Evolutionary conservation across 176 grass and related monocot species (phyloP), one percentile per base, ranked within the genome.

Genomic region (Carex scoparia): DNA sequence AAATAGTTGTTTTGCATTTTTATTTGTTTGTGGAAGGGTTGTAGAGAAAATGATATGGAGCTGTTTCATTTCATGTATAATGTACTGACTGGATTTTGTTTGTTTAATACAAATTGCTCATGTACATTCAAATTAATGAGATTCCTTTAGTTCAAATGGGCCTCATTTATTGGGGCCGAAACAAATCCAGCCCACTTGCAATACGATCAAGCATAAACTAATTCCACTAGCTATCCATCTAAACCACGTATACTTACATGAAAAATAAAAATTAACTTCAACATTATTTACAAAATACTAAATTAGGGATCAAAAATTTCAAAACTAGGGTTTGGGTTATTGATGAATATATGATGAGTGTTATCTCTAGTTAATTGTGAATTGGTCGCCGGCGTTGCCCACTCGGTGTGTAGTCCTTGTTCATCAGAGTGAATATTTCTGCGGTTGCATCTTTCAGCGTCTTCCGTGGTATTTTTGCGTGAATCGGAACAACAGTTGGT

Each of bases 31-130:
- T 14, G 23, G 1, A 76, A 76, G 49, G 48, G 53, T 76, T 75
- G 46, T 75, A 75, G 23, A 76, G 71, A 76, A 54, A 75, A 28
- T 75, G 71, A 75, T 75, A 75, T 75, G 46, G 71, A 28, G 46
- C 42, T 18, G 37, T 23, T 44, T 10, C 15, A 71, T 71, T 71
- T 46, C 38, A 44, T 71, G 68, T 9, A 71, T 65, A 65, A 65
- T 42, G 15, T 2, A 65, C 63, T 42, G 35, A 70, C 35, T 70
- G 37, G 67, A 18, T 40, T 70, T 70, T 69, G 66, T 69, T 69
- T 15, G 68, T 9, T 71, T 71, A 1, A 71, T 71, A 71, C 38
- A 71, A 10, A 48, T 18, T 69, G 32, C 15, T 69, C 33, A 69
- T 69, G 14, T 69, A 65, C 23, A 65, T 65, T 10, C 30, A 33